A percentile compares a stretch with the other conserved stretches of the same genome.
Conservation (phyloP, 306 rosid genomes). For the Malus sylvestris region DNA sequence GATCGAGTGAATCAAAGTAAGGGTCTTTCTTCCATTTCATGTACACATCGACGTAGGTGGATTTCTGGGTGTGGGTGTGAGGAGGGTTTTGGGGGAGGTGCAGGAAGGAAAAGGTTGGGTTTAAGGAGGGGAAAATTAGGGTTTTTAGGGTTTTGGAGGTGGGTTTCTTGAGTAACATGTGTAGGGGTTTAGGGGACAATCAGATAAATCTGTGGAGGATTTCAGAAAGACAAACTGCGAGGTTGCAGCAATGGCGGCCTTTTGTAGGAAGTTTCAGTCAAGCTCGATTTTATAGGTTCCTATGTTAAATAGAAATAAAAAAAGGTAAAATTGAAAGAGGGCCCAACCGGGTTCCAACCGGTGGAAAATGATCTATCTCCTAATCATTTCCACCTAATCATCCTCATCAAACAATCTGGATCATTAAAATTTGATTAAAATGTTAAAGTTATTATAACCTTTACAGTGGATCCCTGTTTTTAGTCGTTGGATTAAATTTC, state of each 20-base stretch:
- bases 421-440: no score
- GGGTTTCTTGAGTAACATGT: constrained; percentile 35
- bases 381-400: no score
- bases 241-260: no score
- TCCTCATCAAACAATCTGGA: no score
- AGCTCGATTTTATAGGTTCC: no score
- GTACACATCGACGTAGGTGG: constrained; percentile 67
- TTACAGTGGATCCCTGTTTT: no score
- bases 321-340: not conserved
- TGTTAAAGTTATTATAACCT: no score
- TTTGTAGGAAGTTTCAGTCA: no score
- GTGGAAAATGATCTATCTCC: no score
- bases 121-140: constrained; percentile 15
- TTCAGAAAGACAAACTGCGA: not conserved
- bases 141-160: constrained; percentile 24
- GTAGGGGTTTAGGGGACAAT: not conserved
- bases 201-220: not conserved
- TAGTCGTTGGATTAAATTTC: no score
- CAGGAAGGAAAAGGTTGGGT: constrained; percentile 8
- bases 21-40: constrained; percentile 90
- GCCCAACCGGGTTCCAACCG: not conserved
- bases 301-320: no score
- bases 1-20: constrained; percentile 62
- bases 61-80: constrained; percentile 29
- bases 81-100: constrained; percentile 22